Conservation (phyloP, 177 flowering plant species). For the Vitis hybrid region DNA sequence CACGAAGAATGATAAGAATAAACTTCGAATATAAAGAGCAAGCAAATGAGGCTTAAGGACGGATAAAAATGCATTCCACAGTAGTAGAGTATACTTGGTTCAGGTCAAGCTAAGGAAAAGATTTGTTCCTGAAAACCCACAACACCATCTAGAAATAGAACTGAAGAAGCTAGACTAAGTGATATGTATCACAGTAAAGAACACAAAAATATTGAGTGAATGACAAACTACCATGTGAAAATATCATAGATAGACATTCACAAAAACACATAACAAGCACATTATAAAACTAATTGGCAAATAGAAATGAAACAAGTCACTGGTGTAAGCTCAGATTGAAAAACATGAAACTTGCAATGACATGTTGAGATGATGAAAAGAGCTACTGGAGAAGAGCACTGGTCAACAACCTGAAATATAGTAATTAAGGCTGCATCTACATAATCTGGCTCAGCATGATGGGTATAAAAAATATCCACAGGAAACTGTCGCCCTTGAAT, state of each 20-base stretch:
- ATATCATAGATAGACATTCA: neutral
- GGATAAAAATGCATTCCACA: neutral
- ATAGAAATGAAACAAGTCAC: neutral
- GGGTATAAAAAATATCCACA: slow-evolving; percentile 79
- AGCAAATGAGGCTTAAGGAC: neutral
- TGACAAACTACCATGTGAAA: neutral
- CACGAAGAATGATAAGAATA: neutral
- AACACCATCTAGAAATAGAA: neutral
- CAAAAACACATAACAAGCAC: neutral
- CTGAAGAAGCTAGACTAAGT: neutral
- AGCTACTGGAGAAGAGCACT: neutral
- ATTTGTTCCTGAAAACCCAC: neutral
- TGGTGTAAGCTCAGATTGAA: neutral
- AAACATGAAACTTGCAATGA: neutral
- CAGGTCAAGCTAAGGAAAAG: neutral
- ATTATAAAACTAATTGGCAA: neutral
- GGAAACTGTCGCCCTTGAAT: slow-evolving; percentile 85
- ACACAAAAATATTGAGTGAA: too few species aligned
- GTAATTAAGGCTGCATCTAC: slow-evolving; percentile 86
- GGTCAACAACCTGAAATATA: slow-evolving; percentile 75
- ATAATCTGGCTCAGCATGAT: slow-evolving; percentile 63
- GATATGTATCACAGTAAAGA: neutral
- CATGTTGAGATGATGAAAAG: neutral
- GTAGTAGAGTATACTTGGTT: neutral
- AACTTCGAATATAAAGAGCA: neutral